Evolutionary conservation across 768 basidiomycete genomes (phyloP), one percentile per base, ranked within the genome.

Genomic region (Tylopilus balloui): DNA sequence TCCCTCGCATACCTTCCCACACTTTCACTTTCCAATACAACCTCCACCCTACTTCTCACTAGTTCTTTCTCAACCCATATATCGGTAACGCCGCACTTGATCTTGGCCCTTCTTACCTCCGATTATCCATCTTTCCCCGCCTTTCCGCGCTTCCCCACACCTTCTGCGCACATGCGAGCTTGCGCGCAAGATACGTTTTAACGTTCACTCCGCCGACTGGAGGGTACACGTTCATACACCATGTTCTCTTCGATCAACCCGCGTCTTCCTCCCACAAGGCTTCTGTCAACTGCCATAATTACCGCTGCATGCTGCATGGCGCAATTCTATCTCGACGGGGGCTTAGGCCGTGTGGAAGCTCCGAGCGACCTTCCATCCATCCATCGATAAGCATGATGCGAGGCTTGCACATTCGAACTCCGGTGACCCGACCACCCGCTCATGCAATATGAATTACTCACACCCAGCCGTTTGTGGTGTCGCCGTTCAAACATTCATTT

Each of bases 71-170:
- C 39, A 38, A 40, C 36, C 20, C 38, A 42, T 47, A 15, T 21
- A 45, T 31, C 35, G 23, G 17, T 36, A 42, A 44, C 45, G 3
- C 39, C 43, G 47, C 52, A 58, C 42, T 40, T 34, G 40, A 34
- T 34, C n/a, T n/a, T 34, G 12, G 14, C 29, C 19, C 25, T 1
- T 36, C 24, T 48, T 49, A 48, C 49, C 41, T 54, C 43, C 37
- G 38, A 52, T 50, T 47, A 28, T 28, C 17, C 6, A 10, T 29
- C n/a, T 42, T 48, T 45, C 48, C 56, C 60, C 62, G 47, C 38
- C 42, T 47, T 67, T 54, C 63, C 66, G 61, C 63, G 20, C 55
- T 58, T 60, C 55, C 54, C 61, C 50, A 54, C 47, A 54, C 38
- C 36, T 51, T 45, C 45, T 34, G 38, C 34, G 38, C 24, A 34